phyloP scores from a whole-genome alignment of 2,329 filamentous ascomycete species.

The Alternaria incomplexa region DNA sequence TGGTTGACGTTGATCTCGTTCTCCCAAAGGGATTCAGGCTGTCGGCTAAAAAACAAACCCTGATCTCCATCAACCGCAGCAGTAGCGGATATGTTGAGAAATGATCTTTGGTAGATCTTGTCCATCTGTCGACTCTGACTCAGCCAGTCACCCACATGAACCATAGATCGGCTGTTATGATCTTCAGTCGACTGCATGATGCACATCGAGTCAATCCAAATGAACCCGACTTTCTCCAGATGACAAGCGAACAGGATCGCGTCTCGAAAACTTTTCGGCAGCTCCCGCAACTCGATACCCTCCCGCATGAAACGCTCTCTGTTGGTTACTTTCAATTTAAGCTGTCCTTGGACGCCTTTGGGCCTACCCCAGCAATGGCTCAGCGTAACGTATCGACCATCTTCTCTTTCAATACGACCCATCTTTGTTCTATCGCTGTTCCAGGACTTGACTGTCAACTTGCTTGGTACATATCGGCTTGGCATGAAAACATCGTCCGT shows the following conservation, averaged over 20 bases:
- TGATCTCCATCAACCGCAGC: constrained; percentile 14
- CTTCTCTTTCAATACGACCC: neutral
- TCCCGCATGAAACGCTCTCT: neutral
- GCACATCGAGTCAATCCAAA: constrained; percentile 24
- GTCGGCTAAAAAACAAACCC: constrained; percentile 18
- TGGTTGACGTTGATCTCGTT: constrained; percentile 17
- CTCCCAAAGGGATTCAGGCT: constrained; percentile 11
- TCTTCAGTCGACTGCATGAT: constrained; percentile 2
- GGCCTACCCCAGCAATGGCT: constrained; percentile 20
- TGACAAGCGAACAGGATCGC: constrained; percentile 10
- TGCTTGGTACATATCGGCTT: neutral
- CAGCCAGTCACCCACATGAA: constrained; percentile 20
- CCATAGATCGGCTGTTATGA: neutral
- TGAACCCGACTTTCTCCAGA: constrained; percentile 12
- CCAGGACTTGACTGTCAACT: neutral
- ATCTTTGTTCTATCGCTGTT: neutral
- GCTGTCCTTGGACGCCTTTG: neutral
- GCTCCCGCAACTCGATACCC: constrained; percentile 4
- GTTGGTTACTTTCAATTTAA: neutral
- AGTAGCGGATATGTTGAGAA: constrained; percentile 33
- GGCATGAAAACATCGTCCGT: neutral
- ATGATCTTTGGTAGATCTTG: constrained; percentile 20
- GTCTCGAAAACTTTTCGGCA: constrained; percentile 21
- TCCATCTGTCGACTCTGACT: constrained; percentile 21
- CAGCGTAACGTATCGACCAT: constrained; percentile 13